Base-by-base conservation (phyloP, 768 basidiomycete species). In the Psilocybe cyanescens region DNA sequence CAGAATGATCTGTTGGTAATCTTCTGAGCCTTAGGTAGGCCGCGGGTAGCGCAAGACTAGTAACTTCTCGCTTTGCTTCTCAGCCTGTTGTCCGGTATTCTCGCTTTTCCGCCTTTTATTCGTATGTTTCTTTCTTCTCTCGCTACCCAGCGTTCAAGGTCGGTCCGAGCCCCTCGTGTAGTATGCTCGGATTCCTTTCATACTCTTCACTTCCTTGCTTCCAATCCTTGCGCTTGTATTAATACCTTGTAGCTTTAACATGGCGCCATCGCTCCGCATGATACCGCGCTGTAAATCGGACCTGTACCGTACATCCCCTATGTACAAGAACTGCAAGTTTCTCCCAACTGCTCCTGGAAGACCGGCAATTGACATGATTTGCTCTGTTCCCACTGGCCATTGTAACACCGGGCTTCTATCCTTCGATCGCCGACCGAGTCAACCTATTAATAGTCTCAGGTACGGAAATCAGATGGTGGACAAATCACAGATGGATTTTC, bases 111-210 rank as follows among this genome's bases (percentile, higher is more conserved):
- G 33, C 16, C n/a, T 33, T 37, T 28, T 16, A 31, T 31, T 17
- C n/a, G 16, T 4, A 30, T 16, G 7, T n/a, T 28, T 8, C 28
- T 49, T 24, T 28, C 50, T 51, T 51, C 50, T 51, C 8, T 16
- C 31, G 51, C 33, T 53, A 37, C n/a, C 19, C 33, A 50, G 31
- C 14, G 8, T 53, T 30, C 47, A 24, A 11, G 46, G 47, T 53
- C 51, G 51, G 51, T 53, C 51, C 51, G 51, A 53, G 30, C 8
- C 33, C 30, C 30, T 35, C 51, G 51, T 44, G 41, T 44, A 44
- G 14, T 44, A 44, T 44, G 41, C 41, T 44, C 14, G 41, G 41
- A 44, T 44, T 44, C 41, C 41, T 12, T 44, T 44, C 41, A 44
- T 44, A 44, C 2, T 5, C 41, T 12, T 44, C 41, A 44, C 41